Evolutionary conservation across 176 grass and related monocot species (phyloP).

Genomic region (Bolboschoenus planiculmis): DNA sequence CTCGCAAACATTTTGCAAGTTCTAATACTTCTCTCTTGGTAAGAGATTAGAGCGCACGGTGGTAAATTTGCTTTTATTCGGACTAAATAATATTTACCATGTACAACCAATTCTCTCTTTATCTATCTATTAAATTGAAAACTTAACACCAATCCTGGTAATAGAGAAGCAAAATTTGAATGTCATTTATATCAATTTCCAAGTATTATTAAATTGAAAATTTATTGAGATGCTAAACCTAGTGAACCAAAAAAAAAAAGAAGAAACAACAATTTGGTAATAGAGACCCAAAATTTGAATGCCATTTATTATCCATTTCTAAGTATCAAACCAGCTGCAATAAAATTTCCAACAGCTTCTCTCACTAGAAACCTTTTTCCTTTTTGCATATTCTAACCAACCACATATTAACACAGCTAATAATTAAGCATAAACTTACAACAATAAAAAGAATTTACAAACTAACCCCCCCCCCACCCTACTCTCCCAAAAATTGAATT

Average conservation of each 20-base stretch:
- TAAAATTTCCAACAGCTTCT: slow-evolving; percentile 8
- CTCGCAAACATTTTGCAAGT: too few relatives aligned
- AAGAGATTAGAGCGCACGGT: too few relatives aligned
- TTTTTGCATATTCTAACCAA: slow-evolving; percentile 19
- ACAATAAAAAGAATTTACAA: slow-evolving; percentile 21
- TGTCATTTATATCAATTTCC: background rate
- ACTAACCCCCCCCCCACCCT: background rate
- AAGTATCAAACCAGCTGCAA: background rate
- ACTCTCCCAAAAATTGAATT: slow-evolving; percentile 8
- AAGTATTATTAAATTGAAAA: background rate
- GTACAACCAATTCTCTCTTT: background rate
- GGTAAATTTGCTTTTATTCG: background rate
- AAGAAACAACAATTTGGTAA: background rate
- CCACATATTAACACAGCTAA: slow-evolving; percentile 21
- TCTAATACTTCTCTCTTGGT: too few relatives aligned
- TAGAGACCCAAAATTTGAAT: slow-evolving; percentile 6
- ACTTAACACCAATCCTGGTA: background rate
- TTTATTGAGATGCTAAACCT: background rate
- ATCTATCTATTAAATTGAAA: background rate
- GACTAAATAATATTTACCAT: background rate
- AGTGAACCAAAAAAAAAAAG: background rate
- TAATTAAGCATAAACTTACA: slow-evolving; percentile 15
- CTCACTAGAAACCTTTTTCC: background rate
- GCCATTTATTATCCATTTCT: slow-evolving; percentile 24
- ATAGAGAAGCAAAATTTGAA: background rate